These are phyloP conservation scores for Debaryomycetaceae sp. DNA, from an alignment of 1,139 yeast species.

Conservation along the genomic window DNA sequence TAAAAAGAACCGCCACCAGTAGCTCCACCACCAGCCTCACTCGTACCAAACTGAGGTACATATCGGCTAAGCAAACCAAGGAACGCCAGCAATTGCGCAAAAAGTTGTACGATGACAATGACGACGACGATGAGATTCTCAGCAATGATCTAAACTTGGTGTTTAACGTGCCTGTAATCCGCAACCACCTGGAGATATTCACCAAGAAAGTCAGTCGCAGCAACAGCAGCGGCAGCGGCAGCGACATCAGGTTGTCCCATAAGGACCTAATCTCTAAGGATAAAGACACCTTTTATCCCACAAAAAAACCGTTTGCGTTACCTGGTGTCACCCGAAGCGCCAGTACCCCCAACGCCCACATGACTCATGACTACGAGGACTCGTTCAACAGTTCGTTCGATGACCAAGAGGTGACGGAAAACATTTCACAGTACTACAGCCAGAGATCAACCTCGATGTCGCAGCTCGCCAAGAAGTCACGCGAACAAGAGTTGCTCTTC, in stretches of 20 bases:
- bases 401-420: slow-evolving; percentile 32
- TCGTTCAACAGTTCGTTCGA: slow-evolving; percentile 13
- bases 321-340: slow-evolving; percentile 15
- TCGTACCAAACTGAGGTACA: slow-evolving; percentile 34
- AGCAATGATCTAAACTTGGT: slow-evolving; percentile 37
- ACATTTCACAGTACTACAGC: slow-evolving; percentile 34
- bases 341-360: not conserved
- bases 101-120: slow-evolving; percentile 41
- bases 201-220: slow-evolving; percentile 15
- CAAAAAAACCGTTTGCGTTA: slow-evolving; percentile 29
- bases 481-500: slow-evolving; percentile 34
- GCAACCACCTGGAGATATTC: slow-evolving; percentile 33
- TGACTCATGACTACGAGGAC: slow-evolving; percentile 14
- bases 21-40: slow-evolving; percentile 14
- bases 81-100: slow-evolving; percentile 37
- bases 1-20: slow-evolving; percentile 10
- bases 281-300: slow-evolving; percentile 21
- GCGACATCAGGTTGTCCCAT: slow-evolving; percentile 13
- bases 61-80: slow-evolving; percentile 34
- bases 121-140: slow-evolving; percentile 39
- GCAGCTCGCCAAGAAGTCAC: slow-evolving; percentile 25
- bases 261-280: slow-evolving; percentile 27
- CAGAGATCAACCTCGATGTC: slow-evolving; percentile 35
- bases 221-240: slow-evolving; percentile 1
- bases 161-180: slow-evolving; percentile 44